Evolutionary conservation across 2,329 filamentous ascomycete genomes (phyloP), one percentile per base, ranked within the genome.

Genomic region (Verticillium albo-atrum): DNA sequence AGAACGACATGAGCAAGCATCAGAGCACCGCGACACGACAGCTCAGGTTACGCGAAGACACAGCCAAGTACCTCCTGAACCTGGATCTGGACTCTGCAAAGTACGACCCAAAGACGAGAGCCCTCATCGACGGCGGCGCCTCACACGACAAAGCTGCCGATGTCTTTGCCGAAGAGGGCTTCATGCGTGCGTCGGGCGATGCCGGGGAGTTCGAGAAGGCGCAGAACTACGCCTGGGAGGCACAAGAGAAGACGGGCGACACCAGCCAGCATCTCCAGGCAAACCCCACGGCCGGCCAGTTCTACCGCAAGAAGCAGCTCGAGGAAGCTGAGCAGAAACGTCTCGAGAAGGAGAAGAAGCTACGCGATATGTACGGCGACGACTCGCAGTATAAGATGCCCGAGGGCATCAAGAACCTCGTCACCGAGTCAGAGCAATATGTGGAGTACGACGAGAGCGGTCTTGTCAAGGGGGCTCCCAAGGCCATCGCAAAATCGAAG

Each of bases 21-120:
- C 92, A 97, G 73, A 89, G 89, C 66, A 97, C 92, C 25, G 90
- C 92, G 6, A 97, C 95, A 1, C 85, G 92, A 60, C 96, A 98
- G 70, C 81, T 99, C 60, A 87, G 95, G 63, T 87, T 99, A 72
- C 86, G 95, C 72, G 95, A 99, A 77, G 95, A 99, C 72, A 99
- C 95, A 1, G 95, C 95, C 25, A 98, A 97, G 70, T 99, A 99
- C 71, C 81, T 99, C 3, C 79, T 97, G 9, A 98, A 98, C 70
- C 84, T 99, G 28, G 95, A 99, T 70, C 82, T 97, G 3, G 95
- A 99, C 69, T 97, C 93, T 1, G 95, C 96, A 2, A 96, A 96
- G 73, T 99, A 99, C 75, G 94, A 99, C 70, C 95, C 95, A 0
- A 99, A 99, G 72, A 97, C 93, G 14, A 85, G 95, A 67, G 89